phyloP scores from a whole-genome alignment of 2,329 filamentous ascomycete genomes.

The Beauveria sp. region DNA sequence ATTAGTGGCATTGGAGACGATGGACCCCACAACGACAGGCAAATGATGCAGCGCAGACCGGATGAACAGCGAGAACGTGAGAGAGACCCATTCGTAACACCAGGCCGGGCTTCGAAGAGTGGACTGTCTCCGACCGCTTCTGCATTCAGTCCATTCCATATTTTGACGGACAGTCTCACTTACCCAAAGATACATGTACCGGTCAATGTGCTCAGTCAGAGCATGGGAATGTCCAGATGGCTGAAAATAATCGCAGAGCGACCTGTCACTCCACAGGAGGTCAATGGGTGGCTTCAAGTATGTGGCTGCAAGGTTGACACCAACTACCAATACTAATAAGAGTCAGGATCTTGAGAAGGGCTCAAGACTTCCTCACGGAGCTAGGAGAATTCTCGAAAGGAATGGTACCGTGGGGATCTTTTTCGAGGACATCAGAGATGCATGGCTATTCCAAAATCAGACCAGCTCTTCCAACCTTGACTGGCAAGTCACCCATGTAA shows the following conservation, averaged over 20 bases:
- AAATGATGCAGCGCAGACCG: background rate
- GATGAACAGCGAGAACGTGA: slow-evolving; percentile 24
- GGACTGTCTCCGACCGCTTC: slow-evolving; percentile 59
- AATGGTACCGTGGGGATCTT: slow-evolving; percentile 42
- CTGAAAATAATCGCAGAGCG: slow-evolving; percentile 31
- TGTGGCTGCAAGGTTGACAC: slow-evolving; percentile 13
- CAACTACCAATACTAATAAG: background rate
- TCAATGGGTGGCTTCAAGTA: slow-evolving; percentile 40
- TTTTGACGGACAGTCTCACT: slow-evolving; percentile 14
- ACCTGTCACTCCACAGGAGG: slow-evolving; percentile 26
- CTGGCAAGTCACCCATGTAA: slow-evolving; percentile 32
- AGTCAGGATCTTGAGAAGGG: slow-evolving; percentile 30
- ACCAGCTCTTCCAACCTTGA: slow-evolving; percentile 33
- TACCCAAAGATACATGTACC: slow-evolving; percentile 20
- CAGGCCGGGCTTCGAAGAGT: slow-evolving; percentile 21
- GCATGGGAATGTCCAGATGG: slow-evolving; percentile 37
- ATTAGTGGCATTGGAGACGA: background rate
- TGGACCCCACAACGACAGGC: background rate
- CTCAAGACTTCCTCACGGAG: slow-evolving; percentile 29
- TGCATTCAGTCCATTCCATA: slow-evolving; percentile 44
- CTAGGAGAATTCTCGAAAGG: slow-evolving; percentile 26
- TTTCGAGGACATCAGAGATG: slow-evolving; percentile 55
- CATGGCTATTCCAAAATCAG: slow-evolving; percentile 41
- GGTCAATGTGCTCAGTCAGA: slow-evolving; percentile 34
- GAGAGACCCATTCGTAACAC: slow-evolving; percentile 48